These are phyloP conservation scores for Austroboletus sp. DNA, from an alignment of 1,284 basidiomycete genomes.

Conservation along the genomic window DNA sequence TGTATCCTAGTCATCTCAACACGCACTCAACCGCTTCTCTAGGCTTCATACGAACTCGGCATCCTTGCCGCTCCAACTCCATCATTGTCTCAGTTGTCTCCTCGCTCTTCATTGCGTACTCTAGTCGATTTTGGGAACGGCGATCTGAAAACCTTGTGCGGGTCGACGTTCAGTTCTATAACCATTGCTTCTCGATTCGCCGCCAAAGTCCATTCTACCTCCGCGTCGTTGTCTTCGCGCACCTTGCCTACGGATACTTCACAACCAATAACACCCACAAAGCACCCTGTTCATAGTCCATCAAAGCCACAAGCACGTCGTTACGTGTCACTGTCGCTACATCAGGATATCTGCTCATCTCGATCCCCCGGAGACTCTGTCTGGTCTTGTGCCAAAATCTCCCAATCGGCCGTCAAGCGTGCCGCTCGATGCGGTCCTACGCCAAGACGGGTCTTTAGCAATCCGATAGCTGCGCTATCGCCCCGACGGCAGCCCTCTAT, in stretches of 20 bases:
- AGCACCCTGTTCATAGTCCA: conserved; percentile 6
- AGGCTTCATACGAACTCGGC: conserved; percentile 24
- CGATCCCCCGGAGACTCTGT: conserved; percentile 10
- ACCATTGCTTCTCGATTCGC: conserved; percentile 18
- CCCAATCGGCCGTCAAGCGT: conserved; percentile 23
- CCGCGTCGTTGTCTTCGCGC: conserved; percentile 9
- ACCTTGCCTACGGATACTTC: conserved; percentile 7
- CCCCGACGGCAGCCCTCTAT: conserved; percentile 6
- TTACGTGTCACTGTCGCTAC: conserved; percentile 6
- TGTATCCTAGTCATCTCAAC: background rate
- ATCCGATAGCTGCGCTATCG: conserved; percentile 14
- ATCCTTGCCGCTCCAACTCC: conserved; percentile 11
- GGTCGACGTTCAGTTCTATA: conserved; percentile 20
- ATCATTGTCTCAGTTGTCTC: conserved; percentile 11
- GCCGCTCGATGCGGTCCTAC: conserved; percentile 21
- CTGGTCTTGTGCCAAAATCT: conserved; percentile 32
- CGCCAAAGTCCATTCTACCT: conserved; percentile 13
- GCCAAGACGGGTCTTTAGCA: conserved; percentile 24
- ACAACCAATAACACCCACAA: conserved; percentile 7
- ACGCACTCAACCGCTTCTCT: conserved; percentile 1
- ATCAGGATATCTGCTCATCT: conserved; percentile 4
- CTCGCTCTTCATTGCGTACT: conserved; percentile 24
- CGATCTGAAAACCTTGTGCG: conserved; percentile 21
- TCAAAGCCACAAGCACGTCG: conserved; percentile 13
- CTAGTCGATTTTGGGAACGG: conserved; percentile 19